Evolutionary conservation across 2,329 filamentous ascomycete genomes (phyloP), one percentile per base, ranked within the genome.

Genomic region (Monosporascus ibericus): DNA sequence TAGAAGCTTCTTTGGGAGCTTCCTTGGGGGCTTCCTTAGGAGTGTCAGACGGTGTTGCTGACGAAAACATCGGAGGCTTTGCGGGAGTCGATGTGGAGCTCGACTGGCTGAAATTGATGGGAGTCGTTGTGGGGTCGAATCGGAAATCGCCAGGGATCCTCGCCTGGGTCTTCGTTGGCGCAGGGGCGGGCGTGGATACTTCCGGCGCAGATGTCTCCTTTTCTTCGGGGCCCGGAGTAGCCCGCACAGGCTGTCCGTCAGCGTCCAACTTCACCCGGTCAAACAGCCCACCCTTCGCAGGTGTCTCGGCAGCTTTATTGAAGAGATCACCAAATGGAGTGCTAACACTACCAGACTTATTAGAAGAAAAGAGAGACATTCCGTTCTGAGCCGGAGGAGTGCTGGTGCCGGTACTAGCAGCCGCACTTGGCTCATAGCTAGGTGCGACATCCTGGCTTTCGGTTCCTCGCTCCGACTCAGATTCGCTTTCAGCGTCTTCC

Each of bases 401-500:
- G 47, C 70, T 72, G 25, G 65, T 71, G 30, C 66, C 70, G 38
- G 64, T 69, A 53, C 72, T 77, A 48, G 71, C 69, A 54, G 70
- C 70, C 50, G 67, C 70, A 51, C 70, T 75, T 9, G 70, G 70
- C 52, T 74, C 74, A 37, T 76, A 71, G 50, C 71, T 74, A 55
- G 74, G 69, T 20, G 65, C 71, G 25, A 66, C 69, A 51, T 73
- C 72, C 52, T 75, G 73, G 40, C 70, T 71, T 20, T 72, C 75
- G 4, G 66, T 63, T 49, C 72, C 68, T 17, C 74, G 64, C 30
- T 77, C 74, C 3, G 72, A 72, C 20, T 74, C 74, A 18, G 72
- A 67, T 52, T 75, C 74, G 55, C 70, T 74, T 56, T 79, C 75
- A 6, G 65, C 70, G 48, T 77, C 77, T 18, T 73, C 73, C 17